Percentiles rank a stretch among this genome's conserved stretches.
Evolutionary conservation across 495 filamentous ascomycete genomes (phyloP).

Genomic region (Neurospora sublineolata): DNA sequence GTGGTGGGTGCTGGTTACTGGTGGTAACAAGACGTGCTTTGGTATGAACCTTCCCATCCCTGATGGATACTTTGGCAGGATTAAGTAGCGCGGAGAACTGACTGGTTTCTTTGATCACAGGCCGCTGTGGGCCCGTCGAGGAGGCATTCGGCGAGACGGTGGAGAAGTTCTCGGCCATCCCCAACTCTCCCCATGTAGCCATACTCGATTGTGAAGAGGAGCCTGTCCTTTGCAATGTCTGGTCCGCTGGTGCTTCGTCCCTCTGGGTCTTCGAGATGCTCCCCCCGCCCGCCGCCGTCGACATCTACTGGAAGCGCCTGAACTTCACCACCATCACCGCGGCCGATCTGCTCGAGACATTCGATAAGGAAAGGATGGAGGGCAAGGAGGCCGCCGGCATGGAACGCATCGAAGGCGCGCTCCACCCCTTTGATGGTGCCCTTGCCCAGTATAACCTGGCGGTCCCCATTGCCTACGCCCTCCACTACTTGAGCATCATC

Average conservation of each 20-base stretch:
- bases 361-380: slow-evolving; percentile 50
- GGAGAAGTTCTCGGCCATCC: slow-evolving; percentile 50
- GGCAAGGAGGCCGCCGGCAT: slow-evolving; percentile 17
- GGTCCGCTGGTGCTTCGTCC: slow-evolving; percentile 59
- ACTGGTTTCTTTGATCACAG: slow-evolving; percentile 16
- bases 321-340: slow-evolving; percentile 56
- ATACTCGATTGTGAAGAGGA: slow-evolving; percentile 69
- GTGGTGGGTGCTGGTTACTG: slow-evolving; percentile 72
- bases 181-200: slow-evolving; percentile 58
- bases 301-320: slow-evolving; percentile 48
- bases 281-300: slow-evolving; percentile 42
- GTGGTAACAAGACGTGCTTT: slow-evolving; percentile 81
- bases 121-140: slow-evolving; percentile 36
- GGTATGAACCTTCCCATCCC: slow-evolving; percentile 28
- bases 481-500: slow-evolving; percentile 55
- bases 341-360: slow-evolving; percentile 51
- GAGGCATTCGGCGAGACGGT: slow-evolving; percentile 50
- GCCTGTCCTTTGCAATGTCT: slow-evolving; percentile 68
- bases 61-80: neutral
- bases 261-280: slow-evolving; percentile 62
- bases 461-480: slow-evolving; percentile 56
- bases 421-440: slow-evolving; percentile 71
- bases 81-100: neutral
- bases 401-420: slow-evolving; percentile 53
- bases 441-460: slow-evolving; percentile 54